Conservation (phyloP, 768 basidiomycete genomes). For the Mycena venus region DNA sequence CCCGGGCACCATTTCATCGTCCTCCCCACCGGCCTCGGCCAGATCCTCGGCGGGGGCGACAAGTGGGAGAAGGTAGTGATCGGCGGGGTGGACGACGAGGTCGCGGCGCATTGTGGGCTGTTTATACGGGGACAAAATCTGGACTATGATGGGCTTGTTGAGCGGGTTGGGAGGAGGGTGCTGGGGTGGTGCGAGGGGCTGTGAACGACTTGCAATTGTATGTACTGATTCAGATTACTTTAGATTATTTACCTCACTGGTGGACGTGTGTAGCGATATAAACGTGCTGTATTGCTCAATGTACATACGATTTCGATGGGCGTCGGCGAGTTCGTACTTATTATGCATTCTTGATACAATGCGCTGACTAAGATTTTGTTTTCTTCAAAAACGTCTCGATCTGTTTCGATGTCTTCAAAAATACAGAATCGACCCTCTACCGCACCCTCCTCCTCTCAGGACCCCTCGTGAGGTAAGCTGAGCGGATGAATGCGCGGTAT, state of each 20-base stretch:
- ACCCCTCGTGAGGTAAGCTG: too few species aligned
- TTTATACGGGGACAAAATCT: constrained; percentile 65
- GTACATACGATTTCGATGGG: too few species aligned
- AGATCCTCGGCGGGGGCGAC: constrained; percentile 55
- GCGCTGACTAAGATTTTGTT: too few species aligned
- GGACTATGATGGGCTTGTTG: constrained; percentile 64
- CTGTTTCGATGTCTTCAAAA: too few species aligned
- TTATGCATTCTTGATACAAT: too few species aligned
- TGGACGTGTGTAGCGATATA: not conserved
- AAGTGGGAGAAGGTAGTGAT: constrained; percentile 68
- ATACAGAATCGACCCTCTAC: too few species aligned
- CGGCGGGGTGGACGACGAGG: constrained; percentile 66
- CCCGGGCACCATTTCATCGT: constrained; percentile 64
- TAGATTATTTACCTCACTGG: too few species aligned
- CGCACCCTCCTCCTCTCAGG: too few species aligned
- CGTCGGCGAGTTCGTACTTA: too few species aligned
- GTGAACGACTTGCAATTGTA: not conserved
- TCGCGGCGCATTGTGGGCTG: constrained; percentile 67
- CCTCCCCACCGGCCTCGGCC: constrained; percentile 60
- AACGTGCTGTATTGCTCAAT: not conserved
- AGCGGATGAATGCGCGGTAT: too few species aligned
- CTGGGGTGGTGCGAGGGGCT: constrained; percentile 56
- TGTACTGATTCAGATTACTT: too few species aligned
- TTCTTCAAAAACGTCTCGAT: too few species aligned
- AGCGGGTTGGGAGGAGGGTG: constrained; percentile 56